phyloP scores from a whole-genome alignment of 2,329 filamentous ascomycete genomes.

The Calonectria montana region DNA sequence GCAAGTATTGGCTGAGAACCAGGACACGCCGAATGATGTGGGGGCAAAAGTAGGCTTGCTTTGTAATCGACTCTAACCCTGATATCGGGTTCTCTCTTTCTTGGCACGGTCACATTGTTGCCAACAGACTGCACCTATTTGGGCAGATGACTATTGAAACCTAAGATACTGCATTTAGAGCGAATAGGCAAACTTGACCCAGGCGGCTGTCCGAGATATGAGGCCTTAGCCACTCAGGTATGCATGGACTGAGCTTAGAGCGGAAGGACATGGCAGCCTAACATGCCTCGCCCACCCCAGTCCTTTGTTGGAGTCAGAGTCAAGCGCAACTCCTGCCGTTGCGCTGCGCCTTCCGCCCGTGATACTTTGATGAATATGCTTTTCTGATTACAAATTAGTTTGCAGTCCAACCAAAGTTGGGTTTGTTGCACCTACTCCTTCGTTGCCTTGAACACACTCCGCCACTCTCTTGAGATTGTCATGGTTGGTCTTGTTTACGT shows the following conservation, averaged over 20 bases:
- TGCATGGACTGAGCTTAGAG: constrained; percentile 61
- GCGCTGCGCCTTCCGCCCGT: constrained; percentile 56
- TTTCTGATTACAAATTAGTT: constrained; percentile 61
- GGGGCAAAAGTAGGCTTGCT: neutral
- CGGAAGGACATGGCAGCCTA: constrained; percentile 92
- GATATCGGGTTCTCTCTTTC: neutral
- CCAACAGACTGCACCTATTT: neutral
- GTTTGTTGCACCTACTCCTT: constrained; percentile 74
- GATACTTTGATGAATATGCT: constrained; percentile 76
- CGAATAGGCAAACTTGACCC: neutral
- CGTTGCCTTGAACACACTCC: constrained; percentile 89
- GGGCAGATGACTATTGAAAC: neutral
- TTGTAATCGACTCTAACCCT: constrained; percentile 12
- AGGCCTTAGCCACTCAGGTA: neutral
- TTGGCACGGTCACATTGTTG: neutral
- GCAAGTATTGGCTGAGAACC: neutral
- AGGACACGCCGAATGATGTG: neutral
- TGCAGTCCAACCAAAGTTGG: neutral
- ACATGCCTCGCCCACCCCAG: constrained; percentile 90
- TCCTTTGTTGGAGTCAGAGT: constrained; percentile 80
- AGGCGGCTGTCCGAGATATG: neutral
- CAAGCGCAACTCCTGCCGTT: constrained; percentile 71
- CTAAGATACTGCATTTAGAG: neutral
- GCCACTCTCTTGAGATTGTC: constrained; percentile 87
- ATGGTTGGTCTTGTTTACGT: constrained; percentile 85